phyloP scores from a whole-genome alignment of 2,329 filamentous ascomycete species.

The Lasiodiplodia gonubiensis region DNA sequence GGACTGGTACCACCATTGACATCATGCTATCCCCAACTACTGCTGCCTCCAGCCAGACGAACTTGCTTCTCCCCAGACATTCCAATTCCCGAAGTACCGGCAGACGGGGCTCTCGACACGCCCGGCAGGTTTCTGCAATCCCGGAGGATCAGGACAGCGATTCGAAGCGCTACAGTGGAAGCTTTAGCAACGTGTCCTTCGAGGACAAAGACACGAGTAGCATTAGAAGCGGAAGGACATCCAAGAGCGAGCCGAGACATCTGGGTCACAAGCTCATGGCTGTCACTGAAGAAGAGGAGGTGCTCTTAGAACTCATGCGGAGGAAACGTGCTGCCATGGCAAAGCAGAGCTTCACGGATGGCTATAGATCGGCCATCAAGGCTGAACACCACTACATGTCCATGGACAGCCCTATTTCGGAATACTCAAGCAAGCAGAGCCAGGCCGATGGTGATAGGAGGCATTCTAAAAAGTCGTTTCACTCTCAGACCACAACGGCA shows the following conservation, averaged over 20 bases:
- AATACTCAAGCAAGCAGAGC: neutral
- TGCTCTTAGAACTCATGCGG: slow-evolving; percentile 56
- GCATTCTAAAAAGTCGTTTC: neutral
- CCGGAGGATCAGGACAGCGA: slow-evolving; percentile 42
- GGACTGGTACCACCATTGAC: slow-evolving; percentile 47
- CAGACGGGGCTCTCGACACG: slow-evolving; percentile 39
- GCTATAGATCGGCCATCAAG: slow-evolving; percentile 42
- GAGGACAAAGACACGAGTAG: slow-evolving; percentile 32
- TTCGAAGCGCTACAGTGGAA: neutral
- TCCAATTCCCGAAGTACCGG: slow-evolving; percentile 12
- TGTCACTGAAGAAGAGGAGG: slow-evolving; percentile 57
- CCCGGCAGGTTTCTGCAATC: slow-evolving; percentile 47
- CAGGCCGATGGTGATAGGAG: neutral
- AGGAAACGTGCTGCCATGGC: slow-evolving; percentile 55
- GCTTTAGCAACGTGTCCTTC: slow-evolving; percentile 4
- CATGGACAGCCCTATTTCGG: neutral
- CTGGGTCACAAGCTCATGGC: slow-evolving; percentile 50
- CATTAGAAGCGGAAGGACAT: slow-evolving; percentile 40
- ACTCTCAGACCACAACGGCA: neutral
- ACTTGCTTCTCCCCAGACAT: slow-evolving; percentile 33
- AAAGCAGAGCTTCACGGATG: slow-evolving; percentile 47
- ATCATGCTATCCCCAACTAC: slow-evolving; percentile 44
- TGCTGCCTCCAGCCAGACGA: slow-evolving; percentile 33
- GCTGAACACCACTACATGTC: slow-evolving; percentile 36
- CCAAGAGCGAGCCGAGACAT: slow-evolving; percentile 41